These are phyloP conservation scores for Dendrothele bispora DNA, from an alignment of 768 basidiomycete genomes.

Conservation along the genomic window DNA sequence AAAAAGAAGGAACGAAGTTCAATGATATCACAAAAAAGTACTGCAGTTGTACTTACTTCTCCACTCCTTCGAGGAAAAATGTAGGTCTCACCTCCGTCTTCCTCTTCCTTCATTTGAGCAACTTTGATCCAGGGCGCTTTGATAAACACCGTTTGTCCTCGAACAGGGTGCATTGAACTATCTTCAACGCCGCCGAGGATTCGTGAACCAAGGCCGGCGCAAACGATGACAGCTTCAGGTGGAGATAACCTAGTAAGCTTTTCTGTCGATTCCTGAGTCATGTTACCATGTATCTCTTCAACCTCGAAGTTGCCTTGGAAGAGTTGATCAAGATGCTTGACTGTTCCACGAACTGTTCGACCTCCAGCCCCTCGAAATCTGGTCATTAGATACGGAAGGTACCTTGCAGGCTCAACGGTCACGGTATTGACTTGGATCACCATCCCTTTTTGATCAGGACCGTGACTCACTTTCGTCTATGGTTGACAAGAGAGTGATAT, in stretches of 20 bases:
- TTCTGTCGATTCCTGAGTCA: not conserved
- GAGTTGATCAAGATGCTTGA: conserved; percentile 72
- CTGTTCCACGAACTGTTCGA: conserved; percentile 49
- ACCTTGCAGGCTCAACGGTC: conserved; percentile 68
- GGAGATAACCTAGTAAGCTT: conserved; percentile 16
- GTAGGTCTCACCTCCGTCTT: conserved; percentile 51
- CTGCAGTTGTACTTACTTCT: conserved; percentile 34
- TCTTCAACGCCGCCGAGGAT: conserved; percentile 85
- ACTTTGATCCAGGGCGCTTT: conserved; percentile 68
- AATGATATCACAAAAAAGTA: not conserved
- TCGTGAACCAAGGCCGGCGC: conserved; percentile 71
- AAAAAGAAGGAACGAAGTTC: not conserved
- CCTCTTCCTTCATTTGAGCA: conserved; percentile 38
- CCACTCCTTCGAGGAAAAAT: conserved; percentile 64
- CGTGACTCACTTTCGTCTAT: not conserved
- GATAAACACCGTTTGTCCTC: conserved; percentile 83
- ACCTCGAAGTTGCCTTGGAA: conserved; percentile 47
- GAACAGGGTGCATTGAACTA: conserved; percentile 66
- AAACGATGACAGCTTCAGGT: conserved; percentile 64
- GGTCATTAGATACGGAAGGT: conserved; percentile 68
- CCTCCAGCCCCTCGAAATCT: conserved; percentile 71
- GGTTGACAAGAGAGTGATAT: no score
- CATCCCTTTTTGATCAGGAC: conserved; percentile 2
- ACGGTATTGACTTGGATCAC: conserved; percentile 58
- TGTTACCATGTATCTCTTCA: no score